Base-by-base conservation (phyloP, 345 rosid species). In the Citrus maxima region DNA sequence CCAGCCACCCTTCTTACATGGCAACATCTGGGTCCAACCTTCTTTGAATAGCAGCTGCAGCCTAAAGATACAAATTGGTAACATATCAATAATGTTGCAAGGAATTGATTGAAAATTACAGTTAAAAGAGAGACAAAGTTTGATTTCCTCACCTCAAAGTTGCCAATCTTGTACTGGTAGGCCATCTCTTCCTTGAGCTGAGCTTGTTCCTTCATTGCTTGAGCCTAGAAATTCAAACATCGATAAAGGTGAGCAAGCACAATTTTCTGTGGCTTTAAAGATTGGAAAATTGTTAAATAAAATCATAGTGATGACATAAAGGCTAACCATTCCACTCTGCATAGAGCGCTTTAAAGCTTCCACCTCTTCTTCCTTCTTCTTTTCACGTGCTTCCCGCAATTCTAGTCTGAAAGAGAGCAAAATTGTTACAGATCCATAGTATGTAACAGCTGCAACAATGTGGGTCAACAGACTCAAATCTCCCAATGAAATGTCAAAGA, bases 141-240 rank as follows among this genome's bases (percentile, higher is more conserved):
- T 9, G 49, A 59, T 51, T 30, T 59, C 54, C 77, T 75, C 34
- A 91, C 99, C 99, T 93, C 99, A 67, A 82, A 86, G 84, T 93
- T 95, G 73, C 98, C 97, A 67, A 95, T 86, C 93, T 93, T 95
- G 90, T 91, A 96, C 51, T 90, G 91, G 80, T 86, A 91, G 32
- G 93, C 97, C 99, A 94, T 96, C 85, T 96, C 99, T 85, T 96
- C 98, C 82, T 85, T 86, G 71, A 96, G 87, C 62, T 77, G 93
- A 74, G 98, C 97, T 86, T 95, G 99, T 63, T 96, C 97, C 84
- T 91, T 96, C 98, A 93, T 95, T 68, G 95, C 98, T 86, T 95
- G 95, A 22, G 97, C 98, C 98, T 95, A 81, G 25, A 76, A 62
- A 84, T 76, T 76, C 56, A 61, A 28, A 65, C 46, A 24, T n/a